Base-by-base conservation (phyloP, 1,139 yeast genomes). In the Trichomonascaceae sp. region DNA sequence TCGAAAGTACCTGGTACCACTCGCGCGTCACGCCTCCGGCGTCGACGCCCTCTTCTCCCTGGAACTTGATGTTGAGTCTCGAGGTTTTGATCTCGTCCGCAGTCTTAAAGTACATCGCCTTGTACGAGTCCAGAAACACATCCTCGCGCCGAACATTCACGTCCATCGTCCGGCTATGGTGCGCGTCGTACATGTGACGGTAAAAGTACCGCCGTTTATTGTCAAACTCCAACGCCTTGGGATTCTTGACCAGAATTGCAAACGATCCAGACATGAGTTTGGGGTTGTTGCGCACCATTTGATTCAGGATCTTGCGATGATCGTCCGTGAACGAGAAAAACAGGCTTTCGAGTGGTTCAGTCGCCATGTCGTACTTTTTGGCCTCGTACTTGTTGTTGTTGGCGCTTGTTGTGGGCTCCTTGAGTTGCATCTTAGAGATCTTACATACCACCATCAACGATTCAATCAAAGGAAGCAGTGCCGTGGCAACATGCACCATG, bases 21-120 rank as follows among this genome's bases (percentile, higher is more conserved):
- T 92, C 99, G 50, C 98, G 67, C 0, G 96, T 84, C 16, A 92
- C 78, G 34, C 99, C 99, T 46, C 99, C 99, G 2, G 96, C 98
- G 65, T 92, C 99, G 33, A 89, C 82, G 45, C 98, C 99, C 38
- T 81, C 80, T 54, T 92, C 99, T 3, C 94, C 95, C 46, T 76
- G 78, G 61, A 92, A 92, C 22, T 69, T 70, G 29, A 92, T 75
- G 36, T 80, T 89, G 45, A 89, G 62, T 43, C 78, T 76, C 3
- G 89, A 71, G 35, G 72, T 68, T 47, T 76, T 73, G 52, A 87
- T 74, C 40, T 81, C 93, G 11, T 76, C 81, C 26, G 74, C 71
- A 1, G 81, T 62, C 49, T 84, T 85, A 65, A 79, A 85, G 51
- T 84, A 84, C 32, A 89, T 59, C 1, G 92, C 68, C 36, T 93